A percentile compares a stretch with the other conserved stretches of the same genome.
phyloP scores from a whole-genome alignment of 2,329 filamentous ascomycete species.

The Exophiala sp. region DNA sequence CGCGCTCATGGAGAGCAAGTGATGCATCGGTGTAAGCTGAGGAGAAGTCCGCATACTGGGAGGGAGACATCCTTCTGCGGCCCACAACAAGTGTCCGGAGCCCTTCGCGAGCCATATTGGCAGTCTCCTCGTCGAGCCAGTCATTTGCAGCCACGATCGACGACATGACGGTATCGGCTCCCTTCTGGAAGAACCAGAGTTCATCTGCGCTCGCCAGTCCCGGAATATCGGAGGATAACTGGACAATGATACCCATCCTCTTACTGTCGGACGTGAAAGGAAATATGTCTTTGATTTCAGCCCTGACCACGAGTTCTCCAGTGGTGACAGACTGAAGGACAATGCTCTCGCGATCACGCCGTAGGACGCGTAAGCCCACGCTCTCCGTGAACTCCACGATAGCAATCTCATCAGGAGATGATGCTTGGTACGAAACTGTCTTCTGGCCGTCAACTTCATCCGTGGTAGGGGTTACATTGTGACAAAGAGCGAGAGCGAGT shows the following conservation, averaged over 20 bases:
- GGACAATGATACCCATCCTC: slow-evolving; percentile 94
- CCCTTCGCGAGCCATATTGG: slow-evolving; percentile 98
- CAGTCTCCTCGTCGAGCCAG: slow-evolving; percentile 97
- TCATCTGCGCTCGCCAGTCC: slow-evolving; percentile 58
- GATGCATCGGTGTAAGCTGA: slow-evolving; percentile 73
- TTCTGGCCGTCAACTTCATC: slow-evolving; percentile 77
- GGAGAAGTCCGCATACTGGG: slow-evolving; percentile 79
- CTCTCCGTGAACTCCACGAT: slow-evolving; percentile 95
- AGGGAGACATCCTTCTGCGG: slow-evolving; percentile 74
- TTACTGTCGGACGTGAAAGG: slow-evolving; percentile 98
- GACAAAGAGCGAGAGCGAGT: slow-evolving; percentile 84
- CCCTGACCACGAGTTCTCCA: slow-evolving; percentile 71
- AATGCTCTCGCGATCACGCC: slow-evolving; percentile 85
- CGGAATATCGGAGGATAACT: slow-evolving; percentile 62
- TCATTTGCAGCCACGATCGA: slow-evolving; percentile 92
- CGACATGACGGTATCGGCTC: slow-evolving; percentile 97
- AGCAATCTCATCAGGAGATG: slow-evolving; percentile 95
- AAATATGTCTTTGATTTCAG: slow-evolving; percentile 88
- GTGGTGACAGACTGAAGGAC: slow-evolving; percentile 72
- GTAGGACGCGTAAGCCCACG: slow-evolving; percentile 77
- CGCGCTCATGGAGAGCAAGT: slow-evolving; percentile 73
- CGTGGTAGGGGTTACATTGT: slow-evolving; percentile 90
- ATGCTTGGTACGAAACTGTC: slow-evolving; percentile 88
- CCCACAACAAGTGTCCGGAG: slow-evolving; percentile 91
- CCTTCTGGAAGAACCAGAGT: slow-evolving; percentile 98